A percentile compares a stretch with the other conserved stretches of the same genome.
phyloP scores from a whole-genome alignment of 1,139 yeast species.

The Protomyces lactucae-debilis region DNA sequence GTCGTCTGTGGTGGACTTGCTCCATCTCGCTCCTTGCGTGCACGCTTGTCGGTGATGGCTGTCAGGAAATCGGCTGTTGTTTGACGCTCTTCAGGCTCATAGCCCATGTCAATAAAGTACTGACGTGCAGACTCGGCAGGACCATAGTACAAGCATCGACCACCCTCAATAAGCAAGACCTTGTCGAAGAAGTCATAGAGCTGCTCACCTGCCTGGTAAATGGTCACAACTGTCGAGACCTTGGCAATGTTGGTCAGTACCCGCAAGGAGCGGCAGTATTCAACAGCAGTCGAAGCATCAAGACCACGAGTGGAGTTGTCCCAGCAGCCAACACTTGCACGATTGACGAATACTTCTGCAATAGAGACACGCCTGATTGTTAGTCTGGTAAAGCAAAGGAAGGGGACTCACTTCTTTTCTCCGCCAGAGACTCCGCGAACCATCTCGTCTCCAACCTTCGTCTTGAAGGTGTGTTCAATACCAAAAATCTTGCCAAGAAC shows the following conservation, averaged over 20 bases:
- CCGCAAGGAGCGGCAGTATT: constrained; percentile 65
- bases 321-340: constrained; percentile 63
- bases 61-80: constrained; percentile 81
- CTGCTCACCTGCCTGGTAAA: constrained; percentile 77
- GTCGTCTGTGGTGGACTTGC: constrained; percentile 68
- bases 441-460: constrained; percentile 65
- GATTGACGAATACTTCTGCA: constrained; percentile 59
- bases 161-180: constrained; percentile 66
- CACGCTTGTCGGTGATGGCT: constrained; percentile 67
- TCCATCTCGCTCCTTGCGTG: constrained; percentile 52
- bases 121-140: constrained; percentile 54
- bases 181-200: constrained; percentile 65
- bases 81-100: constrained; percentile 64
- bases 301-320: constrained; percentile 73
- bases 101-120: constrained; percentile 63
- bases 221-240: constrained; percentile 67
- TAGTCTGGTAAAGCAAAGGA: background rate
- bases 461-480: constrained; percentile 58
- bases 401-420: constrained; percentile 52
- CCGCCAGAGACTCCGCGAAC: constrained; percentile 82
- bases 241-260: constrained; percentile 56
- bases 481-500: constrained; percentile 67
- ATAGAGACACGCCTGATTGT: constrained; percentile 56
- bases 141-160: constrained; percentile 73
- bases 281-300: constrained; percentile 57